Base-by-base conservation (phyloP, 73 alveolate genomes). In the Paramecium sexaurelia region DNA sequence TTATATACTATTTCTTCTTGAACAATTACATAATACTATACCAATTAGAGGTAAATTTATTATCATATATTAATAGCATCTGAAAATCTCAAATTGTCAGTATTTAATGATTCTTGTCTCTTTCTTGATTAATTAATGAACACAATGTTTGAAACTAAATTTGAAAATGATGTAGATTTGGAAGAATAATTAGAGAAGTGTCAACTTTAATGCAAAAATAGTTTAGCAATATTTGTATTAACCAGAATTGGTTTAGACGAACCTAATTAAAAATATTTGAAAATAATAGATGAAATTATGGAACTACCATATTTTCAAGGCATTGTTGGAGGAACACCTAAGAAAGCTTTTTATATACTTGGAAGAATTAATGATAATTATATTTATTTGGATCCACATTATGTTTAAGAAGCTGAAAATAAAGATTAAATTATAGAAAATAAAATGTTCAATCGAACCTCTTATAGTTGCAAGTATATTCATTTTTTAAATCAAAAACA, bases 381-480 rank as follows among this genome's bases (percentile, higher is more conserved):
- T 41, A 88, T 88, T 32, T 88, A 88, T 22, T 88, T 88, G 45
- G 94, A 88, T 68, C 94, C 94, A n/a, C 94, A 88, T 69, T 88
- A 88, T 88, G 94, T 88, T 11, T 69, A 88, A 26, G 94, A 88
- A 37, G 36, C 57, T 41, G 45, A 83, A 1, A 88, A 37, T 24
- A 32, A 69, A 69, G 68, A 69, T 22, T 20, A 78, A 24, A 78
- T 78, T 7, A 17, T 40, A 9, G 55, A 61, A 24, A 61, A 61
- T 32, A 61, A 61, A 61, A 11, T 61, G 43, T 61, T 39, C 24
- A 19, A 78, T 78, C 22, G 47, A 41, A 78, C 43, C 1, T 13
- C 90, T 36, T 78, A 29, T 17, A 78, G 73, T 41, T 78, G 90
- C 41, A 22, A 37, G 41, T 22, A 78, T 41, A 78, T 78, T 40